phyloP scores from a whole-genome alignment of 2,329 filamentous ascomycete species.

The Magnaporthiopsis rhizophila region DNA sequence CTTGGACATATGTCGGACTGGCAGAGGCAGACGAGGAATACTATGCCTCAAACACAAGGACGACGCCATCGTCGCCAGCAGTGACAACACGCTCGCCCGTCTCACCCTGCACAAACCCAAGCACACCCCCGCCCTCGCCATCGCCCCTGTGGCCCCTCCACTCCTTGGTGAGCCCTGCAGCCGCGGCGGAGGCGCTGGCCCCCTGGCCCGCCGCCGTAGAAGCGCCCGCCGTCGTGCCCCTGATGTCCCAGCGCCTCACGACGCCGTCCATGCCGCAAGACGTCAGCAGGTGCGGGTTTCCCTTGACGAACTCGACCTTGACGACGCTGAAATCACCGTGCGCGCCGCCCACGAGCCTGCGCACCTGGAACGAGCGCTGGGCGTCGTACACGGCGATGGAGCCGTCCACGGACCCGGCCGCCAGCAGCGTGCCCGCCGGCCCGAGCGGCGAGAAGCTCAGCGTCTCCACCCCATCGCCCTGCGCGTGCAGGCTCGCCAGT shows the following conservation, averaged over 20 bases:
- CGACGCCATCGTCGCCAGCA: conserved; percentile 76
- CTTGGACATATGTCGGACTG: no score
- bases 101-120: conserved; percentile 82
- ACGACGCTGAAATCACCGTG: conserved; percentile 88
- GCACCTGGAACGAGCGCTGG: conserved; percentile 76
- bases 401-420: conserved; percentile 63
- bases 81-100: conserved; percentile 71
- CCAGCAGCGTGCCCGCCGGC: conserved; percentile 40
- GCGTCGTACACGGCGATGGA: conserved; percentile 83
- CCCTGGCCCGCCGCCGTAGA: conserved; percentile 25
- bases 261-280: conserved; percentile 89
- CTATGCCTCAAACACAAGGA: conserved; percentile 58
- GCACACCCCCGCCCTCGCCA: conserved; percentile 78
- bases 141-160: conserved; percentile 86
- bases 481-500: conserved; percentile 73
- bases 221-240: conserved; percentile 30
- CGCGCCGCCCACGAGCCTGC: conserved; percentile 71
- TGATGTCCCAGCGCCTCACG: conserved; percentile 76
- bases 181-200: conserved; percentile 30
- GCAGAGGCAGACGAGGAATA: neutral
- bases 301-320: conserved; percentile 74
- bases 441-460: conserved; percentile 53
- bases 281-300: conserved; percentile 60
- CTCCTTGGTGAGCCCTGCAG: conserved; percentile 68
- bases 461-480: conserved; percentile 70